These are phyloP conservation scores for Pouteria campechiana DNA, from an alignment of 179 eudicot genomes.

Conservation along the genomic window DNA sequence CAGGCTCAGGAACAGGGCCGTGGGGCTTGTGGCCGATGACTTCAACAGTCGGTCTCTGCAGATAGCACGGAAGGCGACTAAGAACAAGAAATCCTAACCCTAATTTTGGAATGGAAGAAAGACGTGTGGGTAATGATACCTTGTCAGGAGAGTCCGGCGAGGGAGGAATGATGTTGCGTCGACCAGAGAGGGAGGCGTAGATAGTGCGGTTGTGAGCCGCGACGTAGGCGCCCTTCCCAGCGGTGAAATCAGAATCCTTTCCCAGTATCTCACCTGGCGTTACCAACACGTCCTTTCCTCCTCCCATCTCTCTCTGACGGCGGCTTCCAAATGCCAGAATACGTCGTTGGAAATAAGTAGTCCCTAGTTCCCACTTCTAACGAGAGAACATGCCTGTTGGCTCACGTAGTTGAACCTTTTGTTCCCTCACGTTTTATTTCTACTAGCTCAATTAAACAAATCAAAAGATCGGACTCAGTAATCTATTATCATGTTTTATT, in stretches of 20 bases:
- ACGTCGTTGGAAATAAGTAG: no score
- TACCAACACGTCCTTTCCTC: conserved; percentile 26
- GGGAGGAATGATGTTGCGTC: conserved; percentile 28
- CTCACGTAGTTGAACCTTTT: no score
- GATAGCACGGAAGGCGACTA: no score
- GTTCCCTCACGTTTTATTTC: no score
- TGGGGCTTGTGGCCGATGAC: conserved; percentile 89
- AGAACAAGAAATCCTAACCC: conserved; percentile 1
- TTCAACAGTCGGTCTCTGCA: conserved; percentile 86
- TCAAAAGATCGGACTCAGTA: no score
- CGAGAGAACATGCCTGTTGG: no score
- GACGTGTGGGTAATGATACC: conserved; percentile 18
- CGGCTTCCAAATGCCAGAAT: no score
- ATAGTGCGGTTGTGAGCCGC: conserved; percentile 29
- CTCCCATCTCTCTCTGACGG: no score
- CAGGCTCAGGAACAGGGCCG: conserved; percentile 88
- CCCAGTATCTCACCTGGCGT: conserved; percentile 90
- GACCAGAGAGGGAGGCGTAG: conserved; percentile 75
- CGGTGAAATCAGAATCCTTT: conserved; percentile 36
- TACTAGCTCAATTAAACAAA: no score
- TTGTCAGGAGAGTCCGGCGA: conserved; percentile 37
- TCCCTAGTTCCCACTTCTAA: no score
- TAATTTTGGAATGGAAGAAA: neutral
- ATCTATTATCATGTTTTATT: no score
- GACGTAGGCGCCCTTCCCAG: conserved; percentile 72